Conservation (phyloP, 164 flowering plant species). For the Paratinospora sagittata region DNA sequence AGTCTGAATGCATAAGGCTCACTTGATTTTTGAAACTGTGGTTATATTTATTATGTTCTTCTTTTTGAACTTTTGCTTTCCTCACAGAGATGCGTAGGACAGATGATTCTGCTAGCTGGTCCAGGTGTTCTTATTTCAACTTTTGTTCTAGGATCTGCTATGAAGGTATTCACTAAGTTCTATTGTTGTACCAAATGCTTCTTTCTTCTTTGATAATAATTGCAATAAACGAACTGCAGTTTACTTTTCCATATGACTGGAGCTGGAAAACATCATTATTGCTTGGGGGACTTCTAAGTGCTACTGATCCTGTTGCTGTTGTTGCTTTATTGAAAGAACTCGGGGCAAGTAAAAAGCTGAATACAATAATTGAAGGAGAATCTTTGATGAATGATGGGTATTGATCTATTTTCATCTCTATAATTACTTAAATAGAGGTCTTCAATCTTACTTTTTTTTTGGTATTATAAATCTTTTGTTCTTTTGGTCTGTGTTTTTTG, state of each 20-base stretch:
- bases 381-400: slow-evolving; percentile 99
- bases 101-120: slow-evolving; percentile 91
- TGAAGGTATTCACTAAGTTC: slow-evolving; percentile 49
- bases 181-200: neutral
- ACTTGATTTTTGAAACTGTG: too few species aligned
- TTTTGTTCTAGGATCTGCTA: slow-evolving; percentile 69
- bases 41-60: too few species aligned
- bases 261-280: slow-evolving; percentile 83
- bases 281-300: slow-evolving; percentile 96
- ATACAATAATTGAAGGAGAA: slow-evolving; percentile 95
- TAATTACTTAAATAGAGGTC: neutral
- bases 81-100: slow-evolving; percentile 75
- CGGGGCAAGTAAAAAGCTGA: slow-evolving; percentile 93
- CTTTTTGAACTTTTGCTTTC: neutral
- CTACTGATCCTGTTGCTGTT: slow-evolving; percentile 98
- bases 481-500: too few species aligned
- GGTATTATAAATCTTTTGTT: too few species aligned
- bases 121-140: slow-evolving; percentile 94
- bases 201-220: slow-evolving; percentile 1
- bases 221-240: slow-evolving; percentile 35
- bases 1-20: too few species aligned
- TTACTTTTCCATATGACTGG: slow-evolving; percentile 83
- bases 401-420: neutral
- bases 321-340: slow-evolving; percentile 92
- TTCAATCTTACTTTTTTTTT: neutral